These are phyloP conservation scores for Eucalyptus curtisii DNA, from an alignment of 345 rosid species.

Conservation along the genomic window DNA sequence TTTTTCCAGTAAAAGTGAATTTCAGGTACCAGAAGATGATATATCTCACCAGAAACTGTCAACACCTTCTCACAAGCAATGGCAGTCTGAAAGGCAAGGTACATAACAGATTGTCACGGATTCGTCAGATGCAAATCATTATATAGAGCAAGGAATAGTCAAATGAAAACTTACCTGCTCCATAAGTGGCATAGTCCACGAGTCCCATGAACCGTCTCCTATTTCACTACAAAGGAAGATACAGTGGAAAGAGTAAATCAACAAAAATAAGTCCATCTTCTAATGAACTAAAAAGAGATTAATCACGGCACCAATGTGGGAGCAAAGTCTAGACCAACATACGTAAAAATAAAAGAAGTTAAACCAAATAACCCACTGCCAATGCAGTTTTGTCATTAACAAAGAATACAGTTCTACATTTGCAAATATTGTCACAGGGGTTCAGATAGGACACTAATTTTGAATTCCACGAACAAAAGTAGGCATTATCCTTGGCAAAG, in stretches of 20 bases:
- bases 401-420: neutral
- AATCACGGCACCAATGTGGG: neutral
- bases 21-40: neutral
- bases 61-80: slow-evolving; percentile 80
- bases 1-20: neutral
- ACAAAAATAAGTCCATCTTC: neutral
- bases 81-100: slow-evolving; percentile 41
- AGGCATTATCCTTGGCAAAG: neutral
- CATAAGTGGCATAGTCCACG: slow-evolving; percentile 78
- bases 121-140: neutral
- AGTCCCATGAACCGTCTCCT: slow-evolving; percentile 91
- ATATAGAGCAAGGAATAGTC: neutral
- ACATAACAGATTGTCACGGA: neutral
- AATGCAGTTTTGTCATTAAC: neutral
- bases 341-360: neutral
- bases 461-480: neutral
- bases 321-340: neutral
- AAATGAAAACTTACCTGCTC: slow-evolving; percentile 41
- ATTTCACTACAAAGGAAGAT: slow-evolving; percentile 38
- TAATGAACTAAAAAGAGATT: neutral
- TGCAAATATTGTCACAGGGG: neutral
- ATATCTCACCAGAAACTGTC: slow-evolving; percentile 4
- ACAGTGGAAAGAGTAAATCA: neutral
- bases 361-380: neutral
- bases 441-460: neutral